Evolutionary conservation across 441 rosid genomes (phyloP).

Genomic region (Bruguiera hainesii): DNA sequence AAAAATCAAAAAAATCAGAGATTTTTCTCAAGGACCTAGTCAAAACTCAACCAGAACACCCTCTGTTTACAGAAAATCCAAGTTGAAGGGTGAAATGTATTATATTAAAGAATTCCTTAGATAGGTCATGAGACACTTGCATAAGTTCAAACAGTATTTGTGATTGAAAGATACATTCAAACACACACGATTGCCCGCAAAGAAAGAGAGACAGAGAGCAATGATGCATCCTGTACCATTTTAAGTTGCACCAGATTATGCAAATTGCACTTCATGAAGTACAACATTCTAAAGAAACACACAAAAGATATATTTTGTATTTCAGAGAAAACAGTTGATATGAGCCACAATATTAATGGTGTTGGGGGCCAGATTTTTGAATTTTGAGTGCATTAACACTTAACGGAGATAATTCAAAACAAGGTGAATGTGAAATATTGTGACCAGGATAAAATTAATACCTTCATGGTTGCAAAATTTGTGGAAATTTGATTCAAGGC

Average conservation of each 20-base stretch:
- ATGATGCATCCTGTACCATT: background rate
- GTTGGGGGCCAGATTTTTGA: background rate
- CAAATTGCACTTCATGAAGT: too few relatives aligned
- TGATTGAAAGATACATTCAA: too few relatives aligned
- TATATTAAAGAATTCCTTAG: background rate
- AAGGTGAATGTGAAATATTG: conserved; percentile 6
- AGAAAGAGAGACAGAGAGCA: background rate
- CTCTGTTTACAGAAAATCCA: background rate
- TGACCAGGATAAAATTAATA: conserved; percentile 23
- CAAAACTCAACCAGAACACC: background rate
- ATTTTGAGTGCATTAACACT: background rate
- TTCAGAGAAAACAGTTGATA: background rate
- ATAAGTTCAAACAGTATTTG: too few relatives aligned
- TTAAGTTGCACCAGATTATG: background rate
- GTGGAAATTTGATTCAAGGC: conserved; percentile 45
- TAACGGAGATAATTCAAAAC: conserved; percentile 8
- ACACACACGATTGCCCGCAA: background rate
- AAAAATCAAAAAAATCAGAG: background rate
- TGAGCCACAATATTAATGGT: background rate
- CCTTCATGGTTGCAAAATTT: conserved; percentile 51
- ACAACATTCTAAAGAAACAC: too few relatives aligned
- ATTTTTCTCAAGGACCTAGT: background rate
- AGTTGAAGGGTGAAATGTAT: background rate
- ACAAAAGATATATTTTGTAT: background rate
- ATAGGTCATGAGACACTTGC: background rate